Base-by-base conservation (phyloP, 179 eudicot genomes). In the Patellifolia procumbens region DNA sequence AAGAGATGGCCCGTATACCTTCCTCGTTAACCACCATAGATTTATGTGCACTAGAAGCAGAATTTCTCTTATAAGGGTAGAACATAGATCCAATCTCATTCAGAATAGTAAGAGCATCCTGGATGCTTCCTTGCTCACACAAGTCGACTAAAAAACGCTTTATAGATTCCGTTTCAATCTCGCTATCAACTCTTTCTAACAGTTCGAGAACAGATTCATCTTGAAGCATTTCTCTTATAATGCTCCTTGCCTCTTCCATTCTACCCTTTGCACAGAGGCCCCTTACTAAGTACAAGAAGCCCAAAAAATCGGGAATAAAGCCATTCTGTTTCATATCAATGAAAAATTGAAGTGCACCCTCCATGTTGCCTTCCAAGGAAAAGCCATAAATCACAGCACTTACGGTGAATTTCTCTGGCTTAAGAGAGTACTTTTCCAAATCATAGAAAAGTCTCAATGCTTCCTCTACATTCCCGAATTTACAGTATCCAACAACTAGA, bases 261-360 rank as follows among this genome's bases (percentile, higher is more conserved):
- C 99, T 88, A 78, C 99, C 99, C 78, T 93, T 95, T 1, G 91
- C 76, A 86, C 81, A 93, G 49, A 93, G 71, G 31, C 97, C 98
- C 82, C 89, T 87, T 64, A 91, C 64, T 60, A 95, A 82, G 81
- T 83, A 87, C 79, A 93, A 53, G 74, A 88, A 93, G 37, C 97
- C 99, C 88, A 93, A 80, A 67, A 89, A 91, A 83, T 91, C 97
- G 46, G 98, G 99, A 49, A 77, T 51, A 51, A 82, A 64, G 10
- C 86, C 92, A 68, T 78, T 84, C 68, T 67, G 80, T 78, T 86
- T 87, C 81, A 86, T 87, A 71, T 81, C 83, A 32, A 81, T 73
- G 82, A 86, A 95, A 73, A 87, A 82, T 22, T 74, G 77, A 35
- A 93, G 88, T 34, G 99, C 95, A 71, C 83, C 88, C 82, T 95